phyloP scores from a whole-genome alignment of 179 eudicot genomes.

The Pouteria campechiana region DNA sequence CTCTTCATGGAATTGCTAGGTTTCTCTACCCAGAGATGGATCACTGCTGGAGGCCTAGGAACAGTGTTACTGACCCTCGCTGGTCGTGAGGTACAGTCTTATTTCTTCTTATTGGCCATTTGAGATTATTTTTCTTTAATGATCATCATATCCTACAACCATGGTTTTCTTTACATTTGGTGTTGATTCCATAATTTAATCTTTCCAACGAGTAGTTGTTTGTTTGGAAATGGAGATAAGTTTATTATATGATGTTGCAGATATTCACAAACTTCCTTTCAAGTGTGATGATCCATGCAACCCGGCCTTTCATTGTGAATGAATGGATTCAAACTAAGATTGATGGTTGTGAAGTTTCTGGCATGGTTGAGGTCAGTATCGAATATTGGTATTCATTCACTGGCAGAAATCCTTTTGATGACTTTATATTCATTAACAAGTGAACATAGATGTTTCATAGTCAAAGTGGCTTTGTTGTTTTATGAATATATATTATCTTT shows the following conservation, averaged over 20 bases:
- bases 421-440: too few relatives aligned
- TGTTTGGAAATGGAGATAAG: too few relatives aligned
- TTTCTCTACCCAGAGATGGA: conserved; percentile 86
- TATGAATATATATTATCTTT: too few relatives aligned
- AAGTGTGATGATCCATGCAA: conserved; percentile 92
- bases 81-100: conserved; percentile 76
- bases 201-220: too few relatives aligned
- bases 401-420: too few relatives aligned
- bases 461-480: too few relatives aligned
- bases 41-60: conserved; percentile 98
- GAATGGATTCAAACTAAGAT: conserved; percentile 94
- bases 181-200: too few relatives aligned
- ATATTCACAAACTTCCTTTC: conserved; percentile 93
- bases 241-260: conserved; percentile 25
- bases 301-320: conserved; percentile 74
- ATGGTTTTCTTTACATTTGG: background rate
- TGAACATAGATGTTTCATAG: too few relatives aligned
- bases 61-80: conserved; percentile 93
- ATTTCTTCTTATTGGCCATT: background rate
- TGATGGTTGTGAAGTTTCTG: conserved; percentile 91
- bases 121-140: background rate
- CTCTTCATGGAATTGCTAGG: conserved; percentile 94
- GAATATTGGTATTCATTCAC: too few relatives aligned
- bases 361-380: conserved; percentile 84
- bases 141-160: background rate